A percentile compares a stretch with the other conserved stretches of the same genome.
Conservation (phyloP, 176 grass and related monocot species). For the Oryza meridionalis region DNA sequence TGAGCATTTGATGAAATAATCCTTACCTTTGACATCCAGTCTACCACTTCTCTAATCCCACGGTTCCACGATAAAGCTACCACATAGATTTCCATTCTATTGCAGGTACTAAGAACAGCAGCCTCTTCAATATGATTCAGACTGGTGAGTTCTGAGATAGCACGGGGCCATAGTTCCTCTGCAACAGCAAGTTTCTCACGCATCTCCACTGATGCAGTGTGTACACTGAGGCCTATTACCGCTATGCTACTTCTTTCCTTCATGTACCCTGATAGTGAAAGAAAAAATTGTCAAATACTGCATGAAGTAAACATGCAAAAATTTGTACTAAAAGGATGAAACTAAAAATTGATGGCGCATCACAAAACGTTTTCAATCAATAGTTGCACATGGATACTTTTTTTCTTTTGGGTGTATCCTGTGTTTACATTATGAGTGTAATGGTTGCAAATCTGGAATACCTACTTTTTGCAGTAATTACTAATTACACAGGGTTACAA, state of each 20-base stretch:
- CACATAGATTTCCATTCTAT: conserved; percentile 98
- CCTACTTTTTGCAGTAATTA: not conserved
- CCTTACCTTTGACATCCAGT: conserved; percentile 98
- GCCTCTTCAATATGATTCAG: conserved; percentile 97
- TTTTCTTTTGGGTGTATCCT: not conserved
- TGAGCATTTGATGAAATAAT: conserved; percentile 13
- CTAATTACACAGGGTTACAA: not conserved
- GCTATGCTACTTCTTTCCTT: conserved; percentile 96
- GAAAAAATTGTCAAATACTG: conserved; percentile 35
- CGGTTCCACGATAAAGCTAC: conserved; percentile 95
- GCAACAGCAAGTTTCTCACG: conserved; percentile 94
- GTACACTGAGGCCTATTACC: conserved; percentile 89
- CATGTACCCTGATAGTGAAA: conserved; percentile 80
- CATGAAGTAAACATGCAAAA: not conserved
- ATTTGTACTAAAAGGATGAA: not conserved
- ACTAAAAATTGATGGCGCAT: not conserved
- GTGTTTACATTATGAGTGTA: not conserved
- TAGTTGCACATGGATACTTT: not conserved
- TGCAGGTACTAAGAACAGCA: conserved; percentile 97
- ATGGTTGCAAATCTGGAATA: not conserved
- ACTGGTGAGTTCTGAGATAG: conserved; percentile 82
- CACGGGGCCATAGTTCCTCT: conserved; percentile 85
- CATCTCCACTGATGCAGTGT: conserved; percentile 95
- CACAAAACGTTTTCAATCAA: not conserved
- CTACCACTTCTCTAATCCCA: conserved; percentile 93